Evolutionary conservation across 305 asterid species (phyloP), one percentile per base, ranked within the genome.

Genomic region (Fraxinus platypoda): DNA sequence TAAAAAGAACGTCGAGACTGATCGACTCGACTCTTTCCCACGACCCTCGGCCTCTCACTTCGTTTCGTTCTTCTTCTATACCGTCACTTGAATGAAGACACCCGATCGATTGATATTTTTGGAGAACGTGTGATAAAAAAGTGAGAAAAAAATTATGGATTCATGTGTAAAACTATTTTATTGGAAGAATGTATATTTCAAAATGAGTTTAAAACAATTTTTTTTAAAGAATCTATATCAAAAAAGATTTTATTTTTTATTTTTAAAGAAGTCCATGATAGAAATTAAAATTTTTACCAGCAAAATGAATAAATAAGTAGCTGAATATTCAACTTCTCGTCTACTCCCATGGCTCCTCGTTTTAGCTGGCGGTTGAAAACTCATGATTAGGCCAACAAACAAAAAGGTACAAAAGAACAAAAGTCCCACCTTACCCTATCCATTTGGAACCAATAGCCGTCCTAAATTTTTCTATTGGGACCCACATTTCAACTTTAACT

Each of bases 331-430:
- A 64, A 64, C 73, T 64, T 8, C 9, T 59, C 26, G 73, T 54
- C 26, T 1, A 57, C 28, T 57, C 25, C 1, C n/a, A 37, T 54
- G 38, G 62, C 41, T 54, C 79, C 30, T 82, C 80, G 79, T 80
- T 79, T 74, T 78, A 75, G 17, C 75, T 46, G 85, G 76, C 85
- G 41, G 87, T 62, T 78, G 82, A 82, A 84, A 86, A 75, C 64
- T 78, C 81, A 86, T 89, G 88, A 89, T 86, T 89, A 59, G 79
- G 66, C 82, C 82, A 74, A 85, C 85, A 13, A 68, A 33, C 76
- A 72, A 30, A 31, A 70, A 76, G 37, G 9, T 75, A 13, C 72
- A 33, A 31, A 57, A 57, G 23, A 57, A 57, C 68, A 57, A 6
- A 19, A 57, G 68, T 57, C 68, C 28, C 68, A 57, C 26, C 26